These are phyloP conservation scores for Penicillium sp. DNA, from an alignment of 2,329 filamentous ascomycete genomes.

Conservation along the genomic window DNA sequence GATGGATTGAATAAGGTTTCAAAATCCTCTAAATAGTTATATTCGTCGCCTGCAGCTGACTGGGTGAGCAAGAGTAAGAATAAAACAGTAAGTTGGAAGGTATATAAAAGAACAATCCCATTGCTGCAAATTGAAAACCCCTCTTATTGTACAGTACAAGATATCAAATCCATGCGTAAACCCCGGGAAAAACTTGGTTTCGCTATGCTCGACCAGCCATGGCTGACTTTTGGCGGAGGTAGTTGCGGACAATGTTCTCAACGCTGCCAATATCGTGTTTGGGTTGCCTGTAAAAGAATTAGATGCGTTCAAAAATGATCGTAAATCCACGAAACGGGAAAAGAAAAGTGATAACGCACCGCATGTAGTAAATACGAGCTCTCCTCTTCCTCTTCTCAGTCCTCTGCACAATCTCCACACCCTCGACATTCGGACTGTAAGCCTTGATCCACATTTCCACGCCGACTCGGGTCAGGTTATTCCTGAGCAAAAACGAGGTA, in stretches of 20 bases:
- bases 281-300: slow-evolving; percentile 50
- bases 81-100: not conserved
- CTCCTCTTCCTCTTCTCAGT: slow-evolving; percentile 78
- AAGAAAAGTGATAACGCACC: slow-evolving; percentile 43
- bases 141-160: not conserved
- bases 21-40: not conserved
- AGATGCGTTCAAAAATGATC: not conserved
- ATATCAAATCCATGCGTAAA: not conserved
- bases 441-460: slow-evolving; percentile 99
- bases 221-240: slow-evolving; percentile 52
- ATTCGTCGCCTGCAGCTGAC: not conserved
- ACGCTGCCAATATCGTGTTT: slow-evolving; percentile 85
- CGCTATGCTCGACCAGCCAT: slow-evolving; percentile 29
- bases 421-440: slow-evolving; percentile 82
- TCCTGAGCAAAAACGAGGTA: slow-evolving; percentile 80
- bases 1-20: not conserved
- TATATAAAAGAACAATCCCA: not conserved
- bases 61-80: not conserved
- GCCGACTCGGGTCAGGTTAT: slow-evolving; percentile 78
- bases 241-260: slow-evolving; percentile 70
- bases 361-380: slow-evolving; percentile 86
- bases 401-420: slow-evolving; percentile 90
- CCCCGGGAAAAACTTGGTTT: not conserved
- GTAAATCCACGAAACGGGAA: not conserved
- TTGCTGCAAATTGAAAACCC: not conserved